Conservation (phyloP, 805 yeast species). For the Barnettozyma populi region DNA sequence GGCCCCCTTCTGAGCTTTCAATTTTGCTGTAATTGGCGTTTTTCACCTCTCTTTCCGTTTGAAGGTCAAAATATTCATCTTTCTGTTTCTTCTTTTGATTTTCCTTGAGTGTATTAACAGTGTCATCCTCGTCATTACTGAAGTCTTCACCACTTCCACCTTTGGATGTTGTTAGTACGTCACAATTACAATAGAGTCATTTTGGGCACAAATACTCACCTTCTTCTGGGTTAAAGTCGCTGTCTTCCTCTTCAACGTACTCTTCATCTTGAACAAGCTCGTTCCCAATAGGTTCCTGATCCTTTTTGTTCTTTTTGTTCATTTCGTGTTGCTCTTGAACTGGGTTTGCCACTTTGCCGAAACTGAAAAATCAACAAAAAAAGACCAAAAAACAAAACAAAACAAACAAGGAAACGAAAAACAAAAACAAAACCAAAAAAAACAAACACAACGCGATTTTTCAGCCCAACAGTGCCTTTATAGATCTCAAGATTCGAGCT, state of each 20-base stretch:
- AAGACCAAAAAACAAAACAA: background rate
- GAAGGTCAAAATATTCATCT: conserved; percentile 32
- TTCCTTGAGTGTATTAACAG: conserved; percentile 8
- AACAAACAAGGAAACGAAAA: background rate
- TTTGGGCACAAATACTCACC: conserved; percentile 13
- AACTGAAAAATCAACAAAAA: background rate
- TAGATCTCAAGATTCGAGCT: background rate
- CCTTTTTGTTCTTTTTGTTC: background rate
- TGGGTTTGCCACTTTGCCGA: background rate
- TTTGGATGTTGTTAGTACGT: conserved; percentile 6
- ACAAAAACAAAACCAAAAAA: conserved; percentile 1
- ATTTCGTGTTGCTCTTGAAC: background rate
- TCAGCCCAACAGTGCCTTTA: background rate
- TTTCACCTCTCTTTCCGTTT: conserved; percentile 28
- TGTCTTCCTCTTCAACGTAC: conserved; percentile 53
- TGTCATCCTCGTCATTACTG: conserved; percentile 22
- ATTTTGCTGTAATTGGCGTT: conserved; percentile 41
- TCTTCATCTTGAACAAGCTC: conserved; percentile 31
- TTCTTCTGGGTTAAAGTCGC: conserved; percentile 47
- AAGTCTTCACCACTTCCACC: conserved; percentile 9
- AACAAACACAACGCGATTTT: background rate
- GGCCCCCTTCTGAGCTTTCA: conserved; percentile 54
- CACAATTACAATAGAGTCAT: background rate
- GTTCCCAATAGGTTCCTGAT: conserved; percentile 5
- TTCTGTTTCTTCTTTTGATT: conserved; percentile 20